These are phyloP conservation scores for Coemansia sp. DNA, from an alignment of 192 early-diverging fungal genomes.

Conservation along the genomic window DNA sequence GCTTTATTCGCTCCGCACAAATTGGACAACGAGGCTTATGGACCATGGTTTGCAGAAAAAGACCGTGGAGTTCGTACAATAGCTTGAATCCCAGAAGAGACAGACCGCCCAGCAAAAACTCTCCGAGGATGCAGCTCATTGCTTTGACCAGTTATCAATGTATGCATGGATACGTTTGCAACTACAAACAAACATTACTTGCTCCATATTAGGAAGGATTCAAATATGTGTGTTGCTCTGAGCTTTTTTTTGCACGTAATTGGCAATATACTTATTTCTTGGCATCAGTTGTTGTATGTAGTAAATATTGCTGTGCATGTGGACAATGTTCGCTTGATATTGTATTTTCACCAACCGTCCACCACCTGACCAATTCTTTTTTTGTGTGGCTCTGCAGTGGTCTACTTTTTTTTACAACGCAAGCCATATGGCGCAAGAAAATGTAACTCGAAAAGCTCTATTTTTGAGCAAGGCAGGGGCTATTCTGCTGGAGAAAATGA, in stretches of 20 bases:
- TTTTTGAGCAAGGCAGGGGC: background rate
- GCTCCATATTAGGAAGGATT: background rate
- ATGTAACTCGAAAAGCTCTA: background rate
- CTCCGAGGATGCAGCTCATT: background rate
- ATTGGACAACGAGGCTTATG: background rate
- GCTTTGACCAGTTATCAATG: background rate
- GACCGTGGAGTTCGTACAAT: background rate
- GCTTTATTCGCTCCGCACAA: too few species aligned
- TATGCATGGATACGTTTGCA: background rate
- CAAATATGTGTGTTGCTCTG: background rate
- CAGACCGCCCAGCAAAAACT: background rate
- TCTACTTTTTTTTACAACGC: background rate
- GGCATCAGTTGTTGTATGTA: background rate
- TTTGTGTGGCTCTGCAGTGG: background rate
- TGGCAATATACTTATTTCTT: background rate
- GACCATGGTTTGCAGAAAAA: background rate
- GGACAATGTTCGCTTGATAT: background rate
- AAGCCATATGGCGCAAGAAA: background rate
- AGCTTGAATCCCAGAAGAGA: constrained; percentile 4
- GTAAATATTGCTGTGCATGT: background rate
- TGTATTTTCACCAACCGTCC: background rate
- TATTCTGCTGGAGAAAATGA: background rate
- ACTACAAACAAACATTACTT: background rate
- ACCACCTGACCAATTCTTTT: background rate
- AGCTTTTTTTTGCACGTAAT: background rate